Evolutionary conservation across 2,329 filamentous ascomycete species (phyloP), one percentile per base, ranked within the genome.

Genomic region (Uncinocarpus reesii): DNA sequence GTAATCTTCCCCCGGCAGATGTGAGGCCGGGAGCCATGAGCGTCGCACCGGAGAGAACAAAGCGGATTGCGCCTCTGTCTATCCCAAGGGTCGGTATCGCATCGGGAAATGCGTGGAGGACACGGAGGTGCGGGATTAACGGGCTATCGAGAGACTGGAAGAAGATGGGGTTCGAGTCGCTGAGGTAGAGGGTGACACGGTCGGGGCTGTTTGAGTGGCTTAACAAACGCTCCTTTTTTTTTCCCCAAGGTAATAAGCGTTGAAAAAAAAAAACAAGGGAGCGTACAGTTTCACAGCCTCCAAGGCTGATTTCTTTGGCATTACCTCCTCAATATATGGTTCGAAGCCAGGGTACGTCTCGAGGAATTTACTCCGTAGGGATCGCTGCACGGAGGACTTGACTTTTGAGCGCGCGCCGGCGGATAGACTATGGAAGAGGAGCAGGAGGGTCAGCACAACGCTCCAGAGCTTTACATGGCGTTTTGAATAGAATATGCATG

Each of bases 1-100:
- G 92, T 59, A 98, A 68, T 41, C 85, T 67, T 0, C 92, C 92
- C 0, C 92, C 92, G 0, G 80, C 69, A 16, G 81, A 87, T 23
- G 92, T 98, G 58, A 98, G 68, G 0, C 92, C 92, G 0, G 92
- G 92, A 1, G 88, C 90, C 92, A 98, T 98, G 54, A 98, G 81
- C 11, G 90, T 87, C 0, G 92, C 92, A 37, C 92, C 92, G 1
- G 81, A 86, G 1, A 98, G 78, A 21, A 98, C 90, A 70, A 98
- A 98, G 52, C 92, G 86, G 62, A 98, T 96, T 4, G 92, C 92
- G 53, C 92, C 92, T 42, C 92, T 80, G 67, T 98, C 92, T 65
- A 96, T 94, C 51, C 89, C 83, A 50, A 98, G 75, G 45, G 79
- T 83, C 15, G 85, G 82, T 65, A 98, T 90, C 51, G 80, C 84